phyloP scores from a whole-genome alignment of 176 grass and related monocot species.

The Cenchrus fungigraminus region DNA sequence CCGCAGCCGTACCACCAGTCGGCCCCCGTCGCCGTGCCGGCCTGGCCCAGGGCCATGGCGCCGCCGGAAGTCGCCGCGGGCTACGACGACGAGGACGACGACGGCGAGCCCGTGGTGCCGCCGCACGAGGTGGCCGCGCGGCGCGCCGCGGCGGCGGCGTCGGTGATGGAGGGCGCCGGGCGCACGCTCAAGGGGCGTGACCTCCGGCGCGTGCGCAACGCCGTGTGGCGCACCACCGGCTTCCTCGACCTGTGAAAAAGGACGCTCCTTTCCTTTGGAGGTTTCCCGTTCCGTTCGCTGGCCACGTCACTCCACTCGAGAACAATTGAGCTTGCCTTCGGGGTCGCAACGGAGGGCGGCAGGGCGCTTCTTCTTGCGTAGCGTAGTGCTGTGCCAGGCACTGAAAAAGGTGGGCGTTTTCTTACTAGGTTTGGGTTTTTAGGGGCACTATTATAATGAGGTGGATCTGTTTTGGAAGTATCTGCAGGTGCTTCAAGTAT shows the following conservation, averaged over 20 bases:
- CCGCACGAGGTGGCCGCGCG: conserved; percentile 71
- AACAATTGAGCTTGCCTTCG: background rate
- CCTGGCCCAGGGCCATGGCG: conserved; percentile 52
- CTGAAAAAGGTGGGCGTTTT: conserved; percentile 26
- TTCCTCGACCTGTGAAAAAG: conserved; percentile 82
- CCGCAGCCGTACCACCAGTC: conserved; percentile 58
- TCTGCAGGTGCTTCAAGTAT: conserved; percentile 9
- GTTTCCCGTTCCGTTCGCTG: conserved; percentile 8
- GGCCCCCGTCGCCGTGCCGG: conserved; percentile 70
- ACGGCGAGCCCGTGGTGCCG: conserved; percentile 57
- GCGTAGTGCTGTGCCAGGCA: background rate
- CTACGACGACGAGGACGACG: conserved; percentile 20
- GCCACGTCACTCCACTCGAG: conserved; percentile 4
- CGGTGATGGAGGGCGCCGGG: conserved; percentile 77
- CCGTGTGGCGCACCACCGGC: conserved; percentile 79
- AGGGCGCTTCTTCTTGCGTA: background rate
- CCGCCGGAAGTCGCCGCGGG: background rate
- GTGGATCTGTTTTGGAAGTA: conserved; percentile 6
- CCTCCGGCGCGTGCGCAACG: conserved; percentile 80
- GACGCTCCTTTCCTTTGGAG: conserved; percentile 47
- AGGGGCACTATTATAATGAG: conserved; percentile 11
- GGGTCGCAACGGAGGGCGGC: background rate
- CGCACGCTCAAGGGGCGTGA: conserved; percentile 83
- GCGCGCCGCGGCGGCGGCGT: conserved; percentile 57
- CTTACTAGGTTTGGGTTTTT: conserved; percentile 20